Evolutionary conservation across 2,329 filamentous ascomycete genomes (phyloP), one percentile per base, ranked within the genome.

Genomic region (Nothophaeocryptopus gaeumannii): DNA sequence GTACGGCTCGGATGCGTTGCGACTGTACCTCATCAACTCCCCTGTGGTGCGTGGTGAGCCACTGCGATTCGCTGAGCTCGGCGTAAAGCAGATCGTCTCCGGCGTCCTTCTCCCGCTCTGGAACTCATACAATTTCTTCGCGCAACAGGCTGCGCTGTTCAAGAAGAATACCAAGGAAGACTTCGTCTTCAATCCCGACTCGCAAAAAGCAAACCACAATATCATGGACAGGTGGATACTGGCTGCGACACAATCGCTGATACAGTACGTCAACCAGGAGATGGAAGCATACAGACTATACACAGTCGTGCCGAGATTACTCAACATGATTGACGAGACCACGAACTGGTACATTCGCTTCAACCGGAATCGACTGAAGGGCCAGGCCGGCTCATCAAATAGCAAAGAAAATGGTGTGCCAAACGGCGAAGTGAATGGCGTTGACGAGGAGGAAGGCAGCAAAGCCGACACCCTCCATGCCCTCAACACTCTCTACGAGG

Each of bases 321-420:
- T 70, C 32, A 67, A 67, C 53, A 66, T 95, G 63, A 95, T 96
- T 58, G 92, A 96, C 64, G 90, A 95, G 72, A 90, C 88, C 3
- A 96, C 91, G n/a, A 97, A 97, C 72, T 96, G 91, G 91, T 96
- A 96, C 72, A 96, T 96, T 68, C 82, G 90, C 54, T 95, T 96
- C 76, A 96, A 96, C 76, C 82, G 91, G 47, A 88, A 88, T 70
- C 83, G 91, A 47, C 78, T 96, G 59, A 96, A 96, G 82, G 91
- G 91, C 37, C 64, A 67, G 45, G 53, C 55, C 40, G 41, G 37
- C 10, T 53, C 56, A 11, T 44, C 48, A 31, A 58, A 59, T 35
- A 38, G 58, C 8, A 52, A 56, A 5, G 54, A 53, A 2, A 57
- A 58, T 39, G 59, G 53, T 16, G 47, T 41, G 0, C 40, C 54